Percentiles rank a stretch among this genome's conserved stretches.
phyloP scores from a whole-genome alignment of 2,329 filamentous ascomycete species.

The Cercospora janseana region DNA sequence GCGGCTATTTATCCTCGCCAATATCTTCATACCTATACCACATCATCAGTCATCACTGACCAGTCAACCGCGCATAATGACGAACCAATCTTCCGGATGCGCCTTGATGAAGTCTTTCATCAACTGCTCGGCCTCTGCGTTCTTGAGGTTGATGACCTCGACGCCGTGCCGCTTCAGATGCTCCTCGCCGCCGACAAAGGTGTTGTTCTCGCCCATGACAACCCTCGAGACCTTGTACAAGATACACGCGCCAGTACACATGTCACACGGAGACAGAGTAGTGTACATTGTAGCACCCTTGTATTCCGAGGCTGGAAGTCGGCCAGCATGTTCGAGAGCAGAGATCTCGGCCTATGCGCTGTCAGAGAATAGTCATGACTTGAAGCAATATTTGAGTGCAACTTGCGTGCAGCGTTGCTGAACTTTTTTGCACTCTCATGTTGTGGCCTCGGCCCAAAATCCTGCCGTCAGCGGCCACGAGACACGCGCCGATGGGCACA shows the following conservation, averaged over 20 bases:
- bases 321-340: conserved; percentile 70
- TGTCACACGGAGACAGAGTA: conserved; percentile 74
- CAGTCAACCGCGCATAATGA: conserved; percentile 24
- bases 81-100: conserved; percentile 64
- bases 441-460: conserved; percentile 73
- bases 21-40: conserved; percentile 41
- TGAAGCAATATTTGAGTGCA: neutral
- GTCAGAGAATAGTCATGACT: neutral
- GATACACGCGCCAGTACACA: conserved; percentile 77
- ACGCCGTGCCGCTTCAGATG: conserved; percentile 66
- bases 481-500: conserved; percentile 57
- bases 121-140: conserved; percentile 62
- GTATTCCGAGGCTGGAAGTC: conserved; percentile 67
- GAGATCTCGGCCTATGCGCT: conserved; percentile 67
- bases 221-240: conserved; percentile 72
- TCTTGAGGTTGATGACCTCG: conserved; percentile 69
- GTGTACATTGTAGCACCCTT: conserved; percentile 78
- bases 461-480: conserved; percentile 67
- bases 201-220: conserved; percentile 75
- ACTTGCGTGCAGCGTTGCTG: conserved; percentile 67
- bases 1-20: conserved; percentile 35
- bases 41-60: conserved; percentile 22
- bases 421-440: conserved; percentile 69
- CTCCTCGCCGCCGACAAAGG: conserved; percentile 69
- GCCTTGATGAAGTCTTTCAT: conserved; percentile 72